Conservation (phyloP, 768 basidiomycete species). For the Cystobasidium tubakii region DNA sequence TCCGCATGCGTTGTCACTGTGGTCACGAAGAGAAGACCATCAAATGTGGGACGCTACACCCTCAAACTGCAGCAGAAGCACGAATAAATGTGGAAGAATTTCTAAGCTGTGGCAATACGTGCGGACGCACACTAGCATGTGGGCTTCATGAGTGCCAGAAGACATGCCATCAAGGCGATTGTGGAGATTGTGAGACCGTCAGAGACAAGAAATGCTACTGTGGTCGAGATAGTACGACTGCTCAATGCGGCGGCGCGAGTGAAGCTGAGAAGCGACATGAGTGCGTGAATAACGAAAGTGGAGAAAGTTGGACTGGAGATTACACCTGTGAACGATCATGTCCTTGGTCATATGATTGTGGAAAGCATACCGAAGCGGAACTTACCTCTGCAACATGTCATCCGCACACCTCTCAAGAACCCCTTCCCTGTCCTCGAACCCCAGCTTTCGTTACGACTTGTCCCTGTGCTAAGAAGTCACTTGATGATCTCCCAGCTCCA, state of each 20-base stretch:
- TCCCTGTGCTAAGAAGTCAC: slow-evolving; percentile 68
- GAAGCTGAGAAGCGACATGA: slow-evolving; percentile 53
- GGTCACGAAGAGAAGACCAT: slow-evolving; percentile 59
- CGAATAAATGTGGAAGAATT: slow-evolving; percentile 46
- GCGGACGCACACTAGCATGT: slow-evolving; percentile 47
- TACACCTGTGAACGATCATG: slow-evolving; percentile 63
- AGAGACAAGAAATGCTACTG: slow-evolving; percentile 70
- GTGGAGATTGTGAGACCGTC: slow-evolving; percentile 59
- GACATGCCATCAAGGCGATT: slow-evolving; percentile 71
- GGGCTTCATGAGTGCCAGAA: slow-evolving; percentile 61
- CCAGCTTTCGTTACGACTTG: slow-evolving; percentile 66
- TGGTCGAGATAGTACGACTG: slow-evolving; percentile 59
- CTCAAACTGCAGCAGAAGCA: slow-evolving; percentile 47
- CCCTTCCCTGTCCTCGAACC: slow-evolving; percentile 66
- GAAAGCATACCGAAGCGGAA: slow-evolving; percentile 65
- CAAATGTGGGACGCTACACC: slow-evolving; percentile 55
- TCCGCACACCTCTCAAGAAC: slow-evolving; percentile 56
- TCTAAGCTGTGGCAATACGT: slow-evolving; percentile 61
- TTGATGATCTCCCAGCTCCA: slow-evolving; percentile 50
- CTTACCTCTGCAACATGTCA: slow-evolving; percentile 43
- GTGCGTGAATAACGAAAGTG: slow-evolving; percentile 46
- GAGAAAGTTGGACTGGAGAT: slow-evolving; percentile 62
- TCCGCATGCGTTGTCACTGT: slow-evolving; percentile 72
- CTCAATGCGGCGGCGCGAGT: slow-evolving; percentile 58
- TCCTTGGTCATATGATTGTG: slow-evolving; percentile 66